Conservation (phyloP, 73 alveolate genomes). For the Effrenium voratum region DNA sequence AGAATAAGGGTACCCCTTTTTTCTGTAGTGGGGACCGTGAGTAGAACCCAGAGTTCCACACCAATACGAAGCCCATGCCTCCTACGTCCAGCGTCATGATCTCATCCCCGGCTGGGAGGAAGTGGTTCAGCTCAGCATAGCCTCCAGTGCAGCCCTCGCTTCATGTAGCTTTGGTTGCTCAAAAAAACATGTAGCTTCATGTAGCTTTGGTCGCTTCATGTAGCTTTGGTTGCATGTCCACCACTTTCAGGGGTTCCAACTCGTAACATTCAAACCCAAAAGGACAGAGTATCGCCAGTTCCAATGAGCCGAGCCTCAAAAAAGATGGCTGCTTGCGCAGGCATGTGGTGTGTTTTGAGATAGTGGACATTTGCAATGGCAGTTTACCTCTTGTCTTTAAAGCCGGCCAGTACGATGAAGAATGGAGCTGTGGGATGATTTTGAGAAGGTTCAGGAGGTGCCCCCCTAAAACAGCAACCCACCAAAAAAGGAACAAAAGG, state of each 20-base stretch:
- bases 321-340: background rate
- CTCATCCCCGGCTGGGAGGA: constrained; percentile 87
- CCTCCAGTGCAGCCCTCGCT: background rate
- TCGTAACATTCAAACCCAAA: background rate
- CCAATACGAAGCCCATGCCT: background rate
- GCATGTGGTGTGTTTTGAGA: too few species aligned
- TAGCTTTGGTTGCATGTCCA: background rate
- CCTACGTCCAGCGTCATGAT: constrained; percentile 56
- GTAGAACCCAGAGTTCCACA: background rate
- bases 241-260: background rate
- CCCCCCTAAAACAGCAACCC: background rate
- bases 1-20: too few species aligned
- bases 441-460: too few species aligned
- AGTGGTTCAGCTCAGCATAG: constrained; percentile 32
- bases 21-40: background rate
- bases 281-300: background rate
- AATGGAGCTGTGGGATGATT: too few species aligned
- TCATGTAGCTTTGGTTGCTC: background rate
- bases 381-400: too few species aligned
- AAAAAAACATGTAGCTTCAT: background rate
- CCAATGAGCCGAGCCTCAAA: background rate
- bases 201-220: background rate
- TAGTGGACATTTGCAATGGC: too few species aligned
- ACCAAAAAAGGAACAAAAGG: background rate
- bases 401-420: too few species aligned